Evolutionary conservation across 257 asterid species (phyloP).

Genomic region (Solanum gracilifrons): DNA sequence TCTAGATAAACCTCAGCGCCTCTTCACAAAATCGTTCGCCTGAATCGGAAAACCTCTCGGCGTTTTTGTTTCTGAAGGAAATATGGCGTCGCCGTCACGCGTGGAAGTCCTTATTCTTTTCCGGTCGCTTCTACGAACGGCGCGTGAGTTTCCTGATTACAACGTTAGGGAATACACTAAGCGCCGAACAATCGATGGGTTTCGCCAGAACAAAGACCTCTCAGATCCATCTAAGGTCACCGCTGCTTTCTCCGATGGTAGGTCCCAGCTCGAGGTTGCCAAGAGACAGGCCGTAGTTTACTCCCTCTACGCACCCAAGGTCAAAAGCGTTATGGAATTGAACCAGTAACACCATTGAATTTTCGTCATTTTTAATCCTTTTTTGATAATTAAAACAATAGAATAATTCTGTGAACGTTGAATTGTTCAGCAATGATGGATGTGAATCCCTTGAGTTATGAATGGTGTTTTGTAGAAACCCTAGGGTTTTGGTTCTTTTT

Average conservation of each 20-base stretch:
- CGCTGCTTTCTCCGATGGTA: conserved; percentile 71
- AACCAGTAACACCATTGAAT: not conserved
- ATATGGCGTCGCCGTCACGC: conserved; percentile 56
- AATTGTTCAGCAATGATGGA: not conserved
- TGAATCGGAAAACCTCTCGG: not conserved
- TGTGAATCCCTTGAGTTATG: not conserved
- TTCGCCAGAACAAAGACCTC: conserved; percentile 50
- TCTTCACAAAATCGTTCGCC: not conserved
- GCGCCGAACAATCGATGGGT: conserved; percentile 75
- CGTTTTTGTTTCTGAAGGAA: not conserved
- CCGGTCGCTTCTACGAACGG: conserved; percentile 68
- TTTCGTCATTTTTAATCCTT: not conserved
- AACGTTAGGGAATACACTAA: conserved; percentile 75
- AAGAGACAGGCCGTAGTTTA: conserved; percentile 75
- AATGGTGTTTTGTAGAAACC: not conserved
- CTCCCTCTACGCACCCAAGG: conserved; percentile 59
- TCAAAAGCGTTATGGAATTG: conserved; percentile 76
- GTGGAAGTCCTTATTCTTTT: conserved; percentile 55
- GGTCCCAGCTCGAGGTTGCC: conserved; percentile 69
- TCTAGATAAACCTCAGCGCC: not conserved
- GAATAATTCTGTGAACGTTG: not conserved
- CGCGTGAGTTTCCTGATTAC: conserved; percentile 71
- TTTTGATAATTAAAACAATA: not conserved
- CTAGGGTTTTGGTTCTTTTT: not conserved
- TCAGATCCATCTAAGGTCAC: conserved; percentile 36